Evolutionary conservation across 2,329 filamentous ascomycete genomes (phyloP).

Genomic region (Drechslera avenae): DNA sequence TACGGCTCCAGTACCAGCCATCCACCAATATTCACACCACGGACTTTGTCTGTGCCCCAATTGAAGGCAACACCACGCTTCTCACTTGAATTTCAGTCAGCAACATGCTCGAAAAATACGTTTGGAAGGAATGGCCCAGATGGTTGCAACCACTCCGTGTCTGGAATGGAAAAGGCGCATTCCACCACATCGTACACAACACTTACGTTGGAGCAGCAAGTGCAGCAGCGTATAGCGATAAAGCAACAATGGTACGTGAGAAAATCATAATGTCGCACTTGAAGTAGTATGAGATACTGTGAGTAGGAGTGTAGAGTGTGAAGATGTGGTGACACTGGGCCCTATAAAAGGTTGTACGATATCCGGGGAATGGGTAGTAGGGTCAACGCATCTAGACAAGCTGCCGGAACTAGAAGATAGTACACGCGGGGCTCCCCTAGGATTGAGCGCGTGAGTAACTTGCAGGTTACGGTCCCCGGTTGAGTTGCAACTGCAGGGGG

Average conservation of each 20-base stretch:
- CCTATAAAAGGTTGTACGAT: constrained; percentile 12
- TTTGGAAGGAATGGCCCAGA: background rate
- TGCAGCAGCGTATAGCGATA: constrained; percentile 30
- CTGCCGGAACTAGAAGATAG: constrained; percentile 6
- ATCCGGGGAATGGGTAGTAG: constrained; percentile 8
- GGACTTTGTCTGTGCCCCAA: constrained; percentile 58
- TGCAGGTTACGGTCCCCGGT: constrained; percentile 12
- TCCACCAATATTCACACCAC: constrained; percentile 58
- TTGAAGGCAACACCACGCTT: constrained; percentile 50
- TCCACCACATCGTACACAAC: background rate
- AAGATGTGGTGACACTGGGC: constrained; percentile 14
- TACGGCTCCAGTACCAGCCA: constrained; percentile 57
- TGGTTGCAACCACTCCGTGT: background rate
- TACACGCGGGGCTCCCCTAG: background rate
- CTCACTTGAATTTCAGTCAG: constrained; percentile 29
- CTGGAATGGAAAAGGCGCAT: constrained; percentile 7
- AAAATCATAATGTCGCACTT: constrained; percentile 34
- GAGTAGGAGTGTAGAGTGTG: constrained; percentile 4
- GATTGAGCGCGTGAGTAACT: constrained; percentile 1
- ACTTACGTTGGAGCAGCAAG: constrained; percentile 43
- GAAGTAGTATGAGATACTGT: constrained; percentile 13
- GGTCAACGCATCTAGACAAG: constrained; percentile 10
- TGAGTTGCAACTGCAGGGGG: constrained; percentile 4
- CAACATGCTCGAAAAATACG: background rate
- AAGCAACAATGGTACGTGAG: constrained; percentile 24